Evolutionary conservation across 106 monocot genomes (phyloP).

Genomic region (Gastrodia elata): DNA sequence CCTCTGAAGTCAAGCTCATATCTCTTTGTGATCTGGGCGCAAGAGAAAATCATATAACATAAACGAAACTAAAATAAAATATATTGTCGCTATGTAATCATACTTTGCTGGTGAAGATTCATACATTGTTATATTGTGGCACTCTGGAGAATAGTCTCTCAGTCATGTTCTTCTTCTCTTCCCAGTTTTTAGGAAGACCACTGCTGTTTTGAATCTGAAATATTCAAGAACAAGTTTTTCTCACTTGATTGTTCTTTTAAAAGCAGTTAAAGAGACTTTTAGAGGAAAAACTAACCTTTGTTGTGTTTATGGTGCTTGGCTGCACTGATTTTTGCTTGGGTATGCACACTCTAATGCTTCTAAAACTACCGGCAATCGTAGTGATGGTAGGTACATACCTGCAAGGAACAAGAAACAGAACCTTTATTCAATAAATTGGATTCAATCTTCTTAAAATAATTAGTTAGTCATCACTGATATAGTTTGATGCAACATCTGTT

Average conservation of each 20-base stretch:
- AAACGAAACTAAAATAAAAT: not conserved
- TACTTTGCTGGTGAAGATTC: not conserved
- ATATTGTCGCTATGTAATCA: not conserved
- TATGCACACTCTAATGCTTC: slow-evolving; percentile 80
- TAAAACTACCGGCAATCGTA: slow-evolving; percentile 66
- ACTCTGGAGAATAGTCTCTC: slow-evolving; percentile 55
- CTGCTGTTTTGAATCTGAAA: slow-evolving; percentile 68
- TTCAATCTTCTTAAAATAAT: too few species aligned
- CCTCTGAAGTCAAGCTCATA: slow-evolving; percentile 93
- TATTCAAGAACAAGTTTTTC: not conserved
- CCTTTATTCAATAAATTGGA: too few species aligned
- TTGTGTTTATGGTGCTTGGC: slow-evolving; percentile 48
- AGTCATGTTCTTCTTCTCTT: slow-evolving; percentile 46
- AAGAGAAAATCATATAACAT: too few species aligned
- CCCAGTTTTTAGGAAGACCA: slow-evolving; percentile 68
- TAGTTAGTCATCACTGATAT: too few species aligned
- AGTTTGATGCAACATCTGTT: too few species aligned
- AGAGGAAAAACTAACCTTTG: slow-evolving; percentile 36
- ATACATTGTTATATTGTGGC: slow-evolving; percentile 75
- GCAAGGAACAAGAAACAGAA: too few species aligned
- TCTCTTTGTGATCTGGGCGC: slow-evolving; percentile 37
- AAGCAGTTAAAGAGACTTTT: too few species aligned
- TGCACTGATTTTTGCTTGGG: slow-evolving; percentile 80
- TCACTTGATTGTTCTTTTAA: not conserved
- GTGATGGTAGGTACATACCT: slow-evolving; percentile 79